Base-by-base conservation (phyloP, 208 protist species). In the Acanthamoeba polyphaga region DNA sequence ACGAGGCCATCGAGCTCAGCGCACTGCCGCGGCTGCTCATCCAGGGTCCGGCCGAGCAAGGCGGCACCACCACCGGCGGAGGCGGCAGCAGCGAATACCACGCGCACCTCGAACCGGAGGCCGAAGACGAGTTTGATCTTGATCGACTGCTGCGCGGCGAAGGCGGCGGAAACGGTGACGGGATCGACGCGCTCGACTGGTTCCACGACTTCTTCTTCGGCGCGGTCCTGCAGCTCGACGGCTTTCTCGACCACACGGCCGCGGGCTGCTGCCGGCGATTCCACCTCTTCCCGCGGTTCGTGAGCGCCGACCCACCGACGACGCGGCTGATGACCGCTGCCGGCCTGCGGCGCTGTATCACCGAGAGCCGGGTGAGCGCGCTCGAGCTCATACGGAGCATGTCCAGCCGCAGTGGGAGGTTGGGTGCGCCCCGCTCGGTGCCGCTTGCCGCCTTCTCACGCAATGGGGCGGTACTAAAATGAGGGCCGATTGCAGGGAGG, bases 121-220 rank as follows among this genome's bases (percentile, higher is more conserved):
- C 1, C 70, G 70, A 46, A 1, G 27, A 19, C 60, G 27, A 15
- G 19, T 43, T 53, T n/a, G 32, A 53, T 13, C 13, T 13, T 38
- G 17, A 43, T 4, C 72, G 8, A 9, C 27, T 24, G 12, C 22
- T 43, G 38, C 38, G 38, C 72, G 72, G 34, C 10, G 70, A 49
- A 1, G 15, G 15, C n/a, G 34, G 70, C 32, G 34, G 17, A 58
- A 24, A 17, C 13, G 62, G 34, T 9, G 66, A 72, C n/a, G 66
- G 29, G 66, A 29, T 72, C 66, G 66, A 85, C 0, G 76, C 76
- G 49, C 27, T 89, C 13, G 82, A 89, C 49, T 89, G 82, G 82
- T 89, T 89, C 34, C 82, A 89, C 53, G 19, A 0, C 32, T 89
- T 68, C 82, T 66, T 89, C 49, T 89, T 89, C 32, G 51, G 24